Base-by-base conservation (phyloP, 768 basidiomycete genomes). In the Ramaria sp. region DNA sequence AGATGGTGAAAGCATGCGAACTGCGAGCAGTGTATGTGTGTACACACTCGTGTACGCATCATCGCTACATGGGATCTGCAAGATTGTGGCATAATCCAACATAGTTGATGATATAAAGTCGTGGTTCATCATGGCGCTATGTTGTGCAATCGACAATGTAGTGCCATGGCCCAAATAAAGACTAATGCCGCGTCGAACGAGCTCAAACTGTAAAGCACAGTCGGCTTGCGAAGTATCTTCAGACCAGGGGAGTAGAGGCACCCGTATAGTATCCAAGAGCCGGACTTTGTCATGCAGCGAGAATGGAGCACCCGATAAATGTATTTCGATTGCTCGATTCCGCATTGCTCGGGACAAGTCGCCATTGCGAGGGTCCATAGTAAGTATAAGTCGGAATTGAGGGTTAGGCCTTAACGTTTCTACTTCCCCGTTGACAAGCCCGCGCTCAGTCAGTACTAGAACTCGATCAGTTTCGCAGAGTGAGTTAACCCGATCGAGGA, bases 341-440 rank as follows among this genome's bases (percentile, higher is more conserved):
- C 96, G 86, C 96, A 99, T 99, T 1, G 96, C 96, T 38, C 96
- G 79, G 1, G 96, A 98, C 11, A 98, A 73, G 70, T 99, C 96
- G 46, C 96, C 96, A 60, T 86, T 78, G 60, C 85, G 84, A 30
- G 91, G 88, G 66, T 99, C 91, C 52, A 94, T 83, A 1, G 84
- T 81, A 92, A 99, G 95, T 71, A 98, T 87, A 5, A 99, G 73
- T 27, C 94, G 80, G 72, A 99, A 99, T 62, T 85, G 75, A 1
- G 86, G 82, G 66, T 98, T 94, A 1, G 96, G 94, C 42, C 70
- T 74, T 60, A 98, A 71, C 52, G 83, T 68, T 63, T 91, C 82
- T 2, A 92, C 81, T 20, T 75, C 70, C 24, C 90, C 92, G 59
- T 87, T 71, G 51, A 92, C 82, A 34, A 84, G 80, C 0, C 96